phyloP scores from a whole-genome alignment of 1,284 basidiomycete genomes.

The Pulchroboletus neoregius region DNA sequence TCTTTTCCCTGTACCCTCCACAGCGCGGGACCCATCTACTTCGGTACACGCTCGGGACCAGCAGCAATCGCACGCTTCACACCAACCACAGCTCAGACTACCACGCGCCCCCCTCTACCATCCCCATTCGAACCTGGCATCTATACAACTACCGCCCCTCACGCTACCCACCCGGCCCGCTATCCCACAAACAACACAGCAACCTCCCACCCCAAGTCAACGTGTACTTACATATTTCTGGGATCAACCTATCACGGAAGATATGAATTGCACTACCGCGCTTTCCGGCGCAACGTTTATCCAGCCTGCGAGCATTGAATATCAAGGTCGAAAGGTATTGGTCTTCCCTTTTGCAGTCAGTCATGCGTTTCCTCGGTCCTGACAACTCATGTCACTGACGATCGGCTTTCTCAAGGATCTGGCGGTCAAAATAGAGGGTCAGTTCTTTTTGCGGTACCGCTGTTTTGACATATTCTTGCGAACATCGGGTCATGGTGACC shows the following conservation, averaged over 20 bases:
- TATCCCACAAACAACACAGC: conserved; percentile 2
- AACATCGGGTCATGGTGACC: conserved; percentile 27
- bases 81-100: conserved; percentile 3
- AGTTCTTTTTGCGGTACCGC: conserved; percentile 63
- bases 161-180: conserved; percentile 12
- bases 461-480: conserved; percentile 63
- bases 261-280: conserved; percentile 49
- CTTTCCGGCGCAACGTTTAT: conserved; percentile 65
- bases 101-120: conserved; percentile 20
- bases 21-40: conserved; percentile 7
- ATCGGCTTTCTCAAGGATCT: conserved; percentile 37
- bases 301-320: conserved; percentile 55
- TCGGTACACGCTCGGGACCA: conserved; percentile 4
- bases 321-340: conserved; percentile 54
- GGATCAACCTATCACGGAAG: conserved; percentile 43
- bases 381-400: conserved; percentile 1
- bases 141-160: conserved; percentile 26
- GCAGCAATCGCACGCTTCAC: conserved; percentile 10
- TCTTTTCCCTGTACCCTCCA: conserved; percentile 49
- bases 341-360: conserved; percentile 71
- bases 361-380: conserved; percentile 16
- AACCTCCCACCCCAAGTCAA: conserved; percentile 8
- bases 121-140: conserved; percentile 10
- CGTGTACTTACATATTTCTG: conserved; percentile 41
- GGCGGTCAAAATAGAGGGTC: conserved; percentile 60